These are phyloP conservation scores for Saccharomycopsis fibuligera DNA, from an alignment of 805 yeast species.

Conservation along the genomic window DNA sequence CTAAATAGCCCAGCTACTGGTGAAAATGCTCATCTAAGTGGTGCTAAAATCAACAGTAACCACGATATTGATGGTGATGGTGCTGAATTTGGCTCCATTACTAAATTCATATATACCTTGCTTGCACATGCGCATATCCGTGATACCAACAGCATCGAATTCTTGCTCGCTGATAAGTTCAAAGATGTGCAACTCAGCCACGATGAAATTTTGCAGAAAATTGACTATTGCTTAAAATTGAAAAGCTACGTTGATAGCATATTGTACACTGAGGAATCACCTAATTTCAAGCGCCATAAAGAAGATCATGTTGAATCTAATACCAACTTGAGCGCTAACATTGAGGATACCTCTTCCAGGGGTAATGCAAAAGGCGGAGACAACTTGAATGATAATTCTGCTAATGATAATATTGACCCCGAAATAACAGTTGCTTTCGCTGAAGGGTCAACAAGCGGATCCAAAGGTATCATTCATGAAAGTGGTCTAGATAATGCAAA, in stretches of 20 bases:
- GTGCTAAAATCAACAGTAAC: not conserved
- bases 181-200: not conserved
- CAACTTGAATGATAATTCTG: no score
- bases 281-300: no score
- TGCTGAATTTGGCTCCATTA: not conserved
- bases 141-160: constrained; percentile 9
- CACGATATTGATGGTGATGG: not conserved
- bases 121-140: constrained; percentile 3
- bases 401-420: constrained; percentile 19
- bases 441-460: no score
- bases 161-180: constrained; percentile 11
- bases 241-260: constrained; percentile 8
- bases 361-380: no score
- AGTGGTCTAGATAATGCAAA: not conserved
- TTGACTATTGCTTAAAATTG: constrained; percentile 6
- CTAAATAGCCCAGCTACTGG: not conserved
- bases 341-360: no score
- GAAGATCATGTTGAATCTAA: no score
- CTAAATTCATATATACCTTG: constrained; percentile 6
- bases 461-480: no score
- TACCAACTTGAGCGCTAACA: no score
- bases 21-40: not conserved
- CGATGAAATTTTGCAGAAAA: not conserved
- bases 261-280: not conserved
- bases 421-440: constrained; percentile 8